Percentiles rank a stretch among this genome's conserved stretches.
Evolutionary conservation across 345 rosid species (phyloP).

Genomic region (Fremontodendron californicum): DNA sequence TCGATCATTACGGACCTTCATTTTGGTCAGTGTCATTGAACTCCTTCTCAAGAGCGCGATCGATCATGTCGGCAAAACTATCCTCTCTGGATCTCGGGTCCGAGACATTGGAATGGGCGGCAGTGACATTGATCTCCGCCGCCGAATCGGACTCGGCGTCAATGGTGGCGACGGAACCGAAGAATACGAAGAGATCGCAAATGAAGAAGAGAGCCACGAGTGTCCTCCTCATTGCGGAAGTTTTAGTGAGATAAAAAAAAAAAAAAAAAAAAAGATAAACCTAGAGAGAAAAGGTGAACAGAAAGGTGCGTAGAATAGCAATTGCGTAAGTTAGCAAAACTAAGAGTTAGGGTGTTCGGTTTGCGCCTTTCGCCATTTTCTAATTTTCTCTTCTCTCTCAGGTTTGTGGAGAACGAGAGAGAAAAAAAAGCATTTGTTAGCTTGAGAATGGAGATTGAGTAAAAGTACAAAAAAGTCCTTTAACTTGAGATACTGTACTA

Average conservation of each 20-base stretch:
- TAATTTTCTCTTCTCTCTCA: slow-evolving; percentile 16
- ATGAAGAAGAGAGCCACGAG: slow-evolving; percentile 31
- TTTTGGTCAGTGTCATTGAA: slow-evolving; percentile 76
- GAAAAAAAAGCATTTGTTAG: slow-evolving; percentile 10
- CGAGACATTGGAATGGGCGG: slow-evolving; percentile 37
- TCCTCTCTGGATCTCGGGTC: slow-evolving; percentile 52
- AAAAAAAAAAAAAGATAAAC: background rate
- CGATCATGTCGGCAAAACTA: slow-evolving; percentile 81
- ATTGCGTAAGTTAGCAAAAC: slow-evolving; percentile 1
- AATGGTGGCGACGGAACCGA: slow-evolving; percentile 27
- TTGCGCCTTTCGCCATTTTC: slow-evolving; percentile 22
- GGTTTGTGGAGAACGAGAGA: slow-evolving; percentile 35
- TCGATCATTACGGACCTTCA: slow-evolving; percentile 63
- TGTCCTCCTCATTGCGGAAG: slow-evolving; percentile 28
- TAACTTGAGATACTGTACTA: background rate
- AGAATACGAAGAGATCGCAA: slow-evolving; percentile 31
- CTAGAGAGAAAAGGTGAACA: background rate
- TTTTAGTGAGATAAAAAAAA: background rate
- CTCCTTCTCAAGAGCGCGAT: slow-evolving; percentile 85
- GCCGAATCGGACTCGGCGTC: slow-evolving; percentile 25
- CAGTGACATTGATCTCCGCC: slow-evolving; percentile 38
- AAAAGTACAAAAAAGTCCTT: slow-evolving; percentile 8
- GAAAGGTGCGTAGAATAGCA: background rate
- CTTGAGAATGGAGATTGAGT: background rate
- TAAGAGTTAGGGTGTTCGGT: background rate